Conservation (phyloP, 345 rosid genomes). For the Arabis alpina region DNA sequence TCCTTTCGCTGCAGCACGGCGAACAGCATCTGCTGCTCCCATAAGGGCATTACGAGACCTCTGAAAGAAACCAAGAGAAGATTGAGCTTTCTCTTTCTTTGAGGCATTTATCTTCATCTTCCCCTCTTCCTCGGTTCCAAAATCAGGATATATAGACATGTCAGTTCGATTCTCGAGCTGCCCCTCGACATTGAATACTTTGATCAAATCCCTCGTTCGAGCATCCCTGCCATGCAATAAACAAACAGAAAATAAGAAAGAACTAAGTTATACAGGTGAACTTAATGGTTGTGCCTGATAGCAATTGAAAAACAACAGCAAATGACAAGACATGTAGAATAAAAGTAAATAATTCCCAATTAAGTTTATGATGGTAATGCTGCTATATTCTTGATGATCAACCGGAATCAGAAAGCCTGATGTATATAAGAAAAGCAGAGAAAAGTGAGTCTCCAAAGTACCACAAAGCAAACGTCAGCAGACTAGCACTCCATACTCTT, state of each 20-base stretch:
- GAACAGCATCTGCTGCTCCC: slow-evolving; percentile 99
- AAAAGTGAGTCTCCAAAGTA: slow-evolving; percentile 43
- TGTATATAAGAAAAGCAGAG: slow-evolving; percentile 11
- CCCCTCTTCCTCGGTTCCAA: slow-evolving; percentile 64
- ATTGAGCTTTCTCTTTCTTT: slow-evolving; percentile 75
- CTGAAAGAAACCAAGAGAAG: slow-evolving; percentile 82
- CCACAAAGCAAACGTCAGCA: slow-evolving; percentile 77
- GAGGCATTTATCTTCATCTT: slow-evolving; percentile 56
- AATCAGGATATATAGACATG: slow-evolving; percentile 59
- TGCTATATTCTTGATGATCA: slow-evolving; percentile 11
- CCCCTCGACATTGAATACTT: slow-evolving; percentile 84
- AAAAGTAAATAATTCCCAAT: not conserved
- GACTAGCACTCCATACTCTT: slow-evolving; percentile 86
- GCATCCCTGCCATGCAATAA: slow-evolving; percentile 73
- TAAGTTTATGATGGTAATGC: slow-evolving; percentile 4
- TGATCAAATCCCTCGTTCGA: slow-evolving; percentile 76
- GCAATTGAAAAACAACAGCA: slow-evolving; percentile 2
- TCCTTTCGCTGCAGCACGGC: slow-evolving; percentile 83
- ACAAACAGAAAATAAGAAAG: slow-evolving; percentile 13
- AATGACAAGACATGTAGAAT: not conserved
- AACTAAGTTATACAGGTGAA: not conserved
- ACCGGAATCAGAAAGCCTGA: not conserved
- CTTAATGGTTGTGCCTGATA: slow-evolving; percentile 15
- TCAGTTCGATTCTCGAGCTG: slow-evolving; percentile 81
- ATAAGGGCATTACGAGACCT: slow-evolving; percentile 87